Conservation (phyloP, 23 red algal species). For the Pyropia haitanensis region DNA sequence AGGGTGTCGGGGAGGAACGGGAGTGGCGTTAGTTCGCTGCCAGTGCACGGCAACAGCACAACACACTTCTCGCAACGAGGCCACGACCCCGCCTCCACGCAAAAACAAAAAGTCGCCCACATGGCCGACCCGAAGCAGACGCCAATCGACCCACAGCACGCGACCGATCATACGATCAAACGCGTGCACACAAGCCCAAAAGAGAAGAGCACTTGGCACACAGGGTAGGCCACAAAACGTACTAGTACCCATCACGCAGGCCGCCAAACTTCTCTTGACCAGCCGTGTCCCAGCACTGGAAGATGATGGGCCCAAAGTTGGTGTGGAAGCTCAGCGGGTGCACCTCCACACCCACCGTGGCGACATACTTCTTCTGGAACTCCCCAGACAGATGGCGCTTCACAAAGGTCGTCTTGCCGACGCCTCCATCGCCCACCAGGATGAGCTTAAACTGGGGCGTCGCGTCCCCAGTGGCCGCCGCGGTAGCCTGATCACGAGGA, state of each 20-base stretch:
- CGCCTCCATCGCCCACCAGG: constrained; percentile 95
- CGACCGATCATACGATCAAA: too few species aligned
- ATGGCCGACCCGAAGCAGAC: too few species aligned
- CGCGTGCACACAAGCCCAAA: too few species aligned
- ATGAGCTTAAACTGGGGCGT: constrained; percentile 83
- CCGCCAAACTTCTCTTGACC: constrained; percentile 99
- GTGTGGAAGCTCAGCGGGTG: constrained; percentile 96
- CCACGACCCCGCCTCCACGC: too few species aligned
- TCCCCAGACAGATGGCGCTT: constrained; percentile 95
- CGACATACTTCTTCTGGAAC: constrained; percentile 97
- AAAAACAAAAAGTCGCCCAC: too few species aligned
- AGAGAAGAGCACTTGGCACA: background rate
- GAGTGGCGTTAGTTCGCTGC: too few species aligned
- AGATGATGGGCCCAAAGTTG: constrained; percentile 91
- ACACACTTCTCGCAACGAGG: too few species aligned
- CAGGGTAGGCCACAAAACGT: constrained; percentile 15
- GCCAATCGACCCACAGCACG: too few species aligned
- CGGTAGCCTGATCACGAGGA: too few species aligned
- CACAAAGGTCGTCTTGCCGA: constrained; percentile 98
- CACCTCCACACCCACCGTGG: constrained; percentile 97
- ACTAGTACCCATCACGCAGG: constrained; percentile 98
- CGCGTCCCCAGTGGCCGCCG: constrained; percentile 2
- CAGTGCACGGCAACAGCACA: too few species aligned
- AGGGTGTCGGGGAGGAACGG: too few species aligned
- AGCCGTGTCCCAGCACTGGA: constrained; percentile 98